Percentiles rank a stretch among this genome's conserved stretches.
Conservation (phyloP, 106 monocot species). For the Allium cepa region DNA sequence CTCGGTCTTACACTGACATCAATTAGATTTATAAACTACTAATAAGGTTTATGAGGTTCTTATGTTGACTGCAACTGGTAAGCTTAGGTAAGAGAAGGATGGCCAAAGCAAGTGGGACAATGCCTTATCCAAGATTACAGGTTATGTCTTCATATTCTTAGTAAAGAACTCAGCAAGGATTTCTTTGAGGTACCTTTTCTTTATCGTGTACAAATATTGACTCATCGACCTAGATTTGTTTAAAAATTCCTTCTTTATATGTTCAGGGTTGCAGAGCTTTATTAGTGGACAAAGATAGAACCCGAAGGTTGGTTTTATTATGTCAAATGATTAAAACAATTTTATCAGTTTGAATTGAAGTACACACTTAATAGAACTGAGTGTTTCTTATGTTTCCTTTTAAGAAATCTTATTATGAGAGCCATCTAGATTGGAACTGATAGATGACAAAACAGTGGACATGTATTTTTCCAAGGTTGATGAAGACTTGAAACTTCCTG, state of each 20-base stretch:
- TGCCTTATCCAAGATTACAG: conserved; percentile 76
- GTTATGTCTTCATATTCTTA: conserved; percentile 58
- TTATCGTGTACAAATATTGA: not conserved
- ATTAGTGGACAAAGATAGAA: conserved; percentile 82
- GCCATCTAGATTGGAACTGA: conserved; percentile 51
- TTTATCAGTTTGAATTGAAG: not conserved
- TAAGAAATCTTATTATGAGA: conserved; percentile 53
- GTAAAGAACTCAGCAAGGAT: conserved; percentile 75
- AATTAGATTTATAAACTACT: too few relatives aligned
- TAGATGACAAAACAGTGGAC: conserved; percentile 48
- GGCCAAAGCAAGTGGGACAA: conserved; percentile 45
- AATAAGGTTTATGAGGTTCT: too few relatives aligned
- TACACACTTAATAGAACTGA: not conserved
- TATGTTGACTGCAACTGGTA: not conserved
- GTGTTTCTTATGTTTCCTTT: not conserved
- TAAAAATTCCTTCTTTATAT: not conserved
- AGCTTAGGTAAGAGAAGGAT: conserved; percentile 83
- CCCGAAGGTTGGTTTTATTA: conserved; percentile 49
- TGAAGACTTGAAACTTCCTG: conserved; percentile 65
- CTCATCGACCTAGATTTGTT: not conserved
- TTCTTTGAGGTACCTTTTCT: conserved; percentile 61
- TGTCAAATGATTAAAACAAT: not conserved
- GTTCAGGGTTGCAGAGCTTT: conserved; percentile 87
- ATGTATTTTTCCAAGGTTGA: conserved; percentile 48
- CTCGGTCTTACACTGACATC: too few relatives aligned